phyloP scores from a whole-genome alignment of 2,329 filamentous ascomycete species.

The Bipolaris gigantea region DNA sequence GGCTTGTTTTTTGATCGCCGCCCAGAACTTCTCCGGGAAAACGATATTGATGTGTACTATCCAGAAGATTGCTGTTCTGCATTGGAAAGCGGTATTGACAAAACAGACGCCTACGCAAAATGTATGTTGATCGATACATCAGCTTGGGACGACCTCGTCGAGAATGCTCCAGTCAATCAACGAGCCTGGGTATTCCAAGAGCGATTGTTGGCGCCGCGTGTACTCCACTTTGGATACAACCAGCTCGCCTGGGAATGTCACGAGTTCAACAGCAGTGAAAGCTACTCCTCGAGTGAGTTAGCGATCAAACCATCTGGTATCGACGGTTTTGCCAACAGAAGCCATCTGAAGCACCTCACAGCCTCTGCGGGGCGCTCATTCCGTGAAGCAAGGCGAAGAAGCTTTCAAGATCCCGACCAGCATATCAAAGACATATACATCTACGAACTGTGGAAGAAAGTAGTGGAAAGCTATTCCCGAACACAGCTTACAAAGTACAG shows the following conservation, averaged over 20 bases:
- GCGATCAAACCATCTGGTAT: not conserved
- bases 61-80: not conserved
- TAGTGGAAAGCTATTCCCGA: conserved; percentile 21
- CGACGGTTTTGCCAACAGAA: not conserved
- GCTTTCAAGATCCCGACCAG: conserved; percentile 2
- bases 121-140: conserved; percentile 15
- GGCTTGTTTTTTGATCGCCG: conserved; percentile 17
- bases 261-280: conserved; percentile 11
- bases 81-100: not conserved
- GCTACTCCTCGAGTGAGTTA: not conserved
- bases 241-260: conserved; percentile 29
- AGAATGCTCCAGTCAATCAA: conserved; percentile 19
- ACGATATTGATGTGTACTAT: conserved; percentile 16
- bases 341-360: conserved; percentile 9
- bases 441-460: conserved; percentile 17
- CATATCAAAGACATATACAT: conserved; percentile 5
- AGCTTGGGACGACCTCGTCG: conserved; percentile 18
- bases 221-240: conserved; percentile 25
- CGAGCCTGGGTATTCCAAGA: conserved; percentile 33
- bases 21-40: conserved; percentile 11
- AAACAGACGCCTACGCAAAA: not conserved
- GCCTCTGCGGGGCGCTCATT: not conserved
- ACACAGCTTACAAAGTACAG: conserved; percentile 6
- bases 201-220: conserved; percentile 22
- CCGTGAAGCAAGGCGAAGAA: conserved; percentile 4